Percentiles rank a stretch among this genome's conserved stretches.
Conservation (phyloP, 108 stramenopile species). For the Pseudonitzschia multiseries region DNA sequence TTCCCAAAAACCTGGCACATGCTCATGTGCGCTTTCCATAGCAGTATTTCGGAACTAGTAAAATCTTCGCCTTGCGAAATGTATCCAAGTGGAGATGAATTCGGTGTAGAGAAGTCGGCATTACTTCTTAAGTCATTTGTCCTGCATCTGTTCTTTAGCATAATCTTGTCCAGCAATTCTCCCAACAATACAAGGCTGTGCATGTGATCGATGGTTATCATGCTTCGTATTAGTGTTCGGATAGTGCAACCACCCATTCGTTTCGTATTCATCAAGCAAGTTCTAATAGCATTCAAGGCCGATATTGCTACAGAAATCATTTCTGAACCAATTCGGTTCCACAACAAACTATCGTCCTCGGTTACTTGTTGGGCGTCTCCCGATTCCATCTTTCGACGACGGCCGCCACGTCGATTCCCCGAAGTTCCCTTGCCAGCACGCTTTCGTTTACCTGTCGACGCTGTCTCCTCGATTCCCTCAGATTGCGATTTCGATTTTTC, state of each 20-base stretch:
- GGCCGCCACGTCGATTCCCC: neutral
- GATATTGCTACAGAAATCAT: constrained; percentile 12
- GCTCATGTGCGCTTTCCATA: constrained; percentile 41
- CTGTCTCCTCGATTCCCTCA: neutral
- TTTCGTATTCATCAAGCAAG: constrained; percentile 19
- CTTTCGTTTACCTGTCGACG: neutral
- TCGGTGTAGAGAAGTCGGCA: neutral
- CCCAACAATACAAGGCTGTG: constrained; percentile 22
- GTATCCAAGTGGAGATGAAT: neutral
- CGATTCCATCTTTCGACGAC: constrained; percentile 9
- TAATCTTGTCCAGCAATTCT: constrained; percentile 21
- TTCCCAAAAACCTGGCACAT: constrained; percentile 42
- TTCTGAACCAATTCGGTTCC: constrained; percentile 12
- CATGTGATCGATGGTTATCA: constrained; percentile 1
- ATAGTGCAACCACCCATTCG: constrained; percentile 15
- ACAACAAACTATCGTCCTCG: constrained; percentile 3
- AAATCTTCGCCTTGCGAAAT: constrained; percentile 7
- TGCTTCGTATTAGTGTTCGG: constrained; percentile 19
- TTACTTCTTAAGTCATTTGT: neutral
- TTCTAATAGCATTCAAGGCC: constrained; percentile 27
- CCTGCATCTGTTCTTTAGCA: constrained; percentile 8
- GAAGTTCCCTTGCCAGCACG: neutral
- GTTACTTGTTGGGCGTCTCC: constrained; percentile 1
- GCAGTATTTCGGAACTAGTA: constrained; percentile 18
- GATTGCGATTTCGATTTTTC: neutral